Conservation (phyloP, 768 basidiomycete genomes). For the Kwoniella mangroviensis region DNA sequence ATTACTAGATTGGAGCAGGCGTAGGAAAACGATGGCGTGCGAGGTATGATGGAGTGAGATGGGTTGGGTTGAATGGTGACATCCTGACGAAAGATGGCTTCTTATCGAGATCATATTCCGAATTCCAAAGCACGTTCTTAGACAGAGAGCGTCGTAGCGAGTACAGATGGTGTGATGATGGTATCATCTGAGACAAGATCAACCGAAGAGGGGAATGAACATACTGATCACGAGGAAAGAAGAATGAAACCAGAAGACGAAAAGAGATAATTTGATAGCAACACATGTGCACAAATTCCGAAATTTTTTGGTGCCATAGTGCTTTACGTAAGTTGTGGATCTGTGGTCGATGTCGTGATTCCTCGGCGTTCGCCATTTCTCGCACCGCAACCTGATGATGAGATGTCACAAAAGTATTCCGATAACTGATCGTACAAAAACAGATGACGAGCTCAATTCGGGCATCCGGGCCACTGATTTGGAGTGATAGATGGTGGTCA, state of each 20-base stretch:
- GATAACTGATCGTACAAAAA: neutral
- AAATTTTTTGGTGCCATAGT: neutral
- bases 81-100: neutral
- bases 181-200: neutral
- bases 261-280: neutral
- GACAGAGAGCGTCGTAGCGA: neutral
- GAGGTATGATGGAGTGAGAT: neutral
- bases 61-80: neutral
- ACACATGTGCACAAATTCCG: neutral
- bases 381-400: neutral
- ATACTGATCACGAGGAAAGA: too few species aligned
- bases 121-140: neutral
- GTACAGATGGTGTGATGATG: neutral
- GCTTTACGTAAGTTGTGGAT: neutral
- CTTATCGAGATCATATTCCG: neutral
- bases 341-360: neutral
- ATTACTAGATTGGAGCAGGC: neutral
- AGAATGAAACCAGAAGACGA: neutral
- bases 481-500: too few species aligned
- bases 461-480: neutral
- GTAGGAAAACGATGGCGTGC: neutral
- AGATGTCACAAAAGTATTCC: neutral
- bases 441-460: neutral
- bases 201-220: neutral
- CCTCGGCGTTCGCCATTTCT: constrained; percentile 10